These are phyloP conservation scores for Cadophora malorum DNA, from an alignment of 2,329 filamentous ascomycete genomes.

Conservation along the genomic window DNA sequence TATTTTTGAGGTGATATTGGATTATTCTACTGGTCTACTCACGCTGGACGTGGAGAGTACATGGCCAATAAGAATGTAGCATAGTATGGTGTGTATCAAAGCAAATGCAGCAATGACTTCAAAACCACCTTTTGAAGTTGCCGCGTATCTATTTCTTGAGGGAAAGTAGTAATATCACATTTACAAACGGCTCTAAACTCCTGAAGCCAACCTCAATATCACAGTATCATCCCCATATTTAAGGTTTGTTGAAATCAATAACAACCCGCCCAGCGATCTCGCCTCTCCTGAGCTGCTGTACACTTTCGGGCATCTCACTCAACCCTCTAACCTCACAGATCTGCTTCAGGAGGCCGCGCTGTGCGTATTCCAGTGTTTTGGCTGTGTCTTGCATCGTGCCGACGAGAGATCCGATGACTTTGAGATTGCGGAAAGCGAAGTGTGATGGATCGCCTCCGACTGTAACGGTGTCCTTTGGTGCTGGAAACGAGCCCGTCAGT, in stretches of 20 bases:
- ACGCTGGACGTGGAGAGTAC: too few species aligned
- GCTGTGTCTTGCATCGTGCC: conserved; percentile 32
- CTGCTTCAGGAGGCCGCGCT: conserved; percentile 31
- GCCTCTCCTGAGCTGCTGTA: conserved; percentile 36
- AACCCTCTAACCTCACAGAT: conserved; percentile 34
- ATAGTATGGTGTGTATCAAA: too few species aligned
- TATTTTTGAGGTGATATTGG: too few species aligned
- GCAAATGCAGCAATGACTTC: too few species aligned
- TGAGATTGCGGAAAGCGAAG: conserved; percentile 31
- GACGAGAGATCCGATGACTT: conserved; percentile 33
- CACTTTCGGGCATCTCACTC: conserved; percentile 31
- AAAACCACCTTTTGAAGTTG: too few species aligned
- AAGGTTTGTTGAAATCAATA: conserved; percentile 36
- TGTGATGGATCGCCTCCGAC: conserved; percentile 30
- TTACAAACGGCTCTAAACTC: too few species aligned
- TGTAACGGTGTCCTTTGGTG: conserved; percentile 23
- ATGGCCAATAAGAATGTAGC: too few species aligned
- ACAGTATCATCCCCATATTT: too few species aligned
- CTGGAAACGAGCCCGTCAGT: background rate
- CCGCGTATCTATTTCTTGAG: too few species aligned
- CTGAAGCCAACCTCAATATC: too few species aligned
- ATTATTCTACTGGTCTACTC: too few species aligned
- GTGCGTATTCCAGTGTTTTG: conserved; percentile 31
- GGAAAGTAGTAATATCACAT: too few species aligned
- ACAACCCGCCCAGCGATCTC: conserved; percentile 37